phyloP scores from a whole-genome alignment of 768 basidiomycete species.

The Plicaturopsis crispa region DNA sequence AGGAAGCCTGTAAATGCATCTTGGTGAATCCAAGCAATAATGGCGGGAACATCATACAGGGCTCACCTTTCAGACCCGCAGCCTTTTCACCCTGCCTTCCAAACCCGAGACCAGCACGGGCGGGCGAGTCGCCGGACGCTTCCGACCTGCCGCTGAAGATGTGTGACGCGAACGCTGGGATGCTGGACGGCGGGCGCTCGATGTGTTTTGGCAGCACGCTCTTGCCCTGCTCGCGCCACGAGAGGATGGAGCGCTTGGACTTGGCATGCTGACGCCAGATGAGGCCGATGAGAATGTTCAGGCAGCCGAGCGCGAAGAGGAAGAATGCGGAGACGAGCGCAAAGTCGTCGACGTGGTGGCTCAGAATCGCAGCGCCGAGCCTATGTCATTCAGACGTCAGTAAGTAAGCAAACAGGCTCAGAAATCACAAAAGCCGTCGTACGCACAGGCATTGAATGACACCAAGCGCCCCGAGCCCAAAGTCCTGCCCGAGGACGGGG shows the following conservation, averaged over 20 bases:
- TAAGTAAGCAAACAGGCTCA: no score
- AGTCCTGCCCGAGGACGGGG: constrained; percentile 76
- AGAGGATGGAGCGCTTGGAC: constrained; percentile 51
- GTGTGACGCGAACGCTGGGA: constrained; percentile 21
- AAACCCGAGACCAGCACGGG: constrained; percentile 62
- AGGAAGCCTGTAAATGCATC: constrained; percentile 33
- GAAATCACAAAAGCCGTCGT: no score
- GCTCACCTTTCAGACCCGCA: constrained; percentile 50
- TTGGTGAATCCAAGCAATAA: constrained; percentile 5
- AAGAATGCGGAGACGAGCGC: constrained; percentile 89
- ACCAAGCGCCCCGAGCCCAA: constrained; percentile 84
- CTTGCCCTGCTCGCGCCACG: constrained; percentile 51
- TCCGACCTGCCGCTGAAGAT: constrained; percentile 20
- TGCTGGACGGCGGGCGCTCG: constrained; percentile 27
- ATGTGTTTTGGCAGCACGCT: constrained; percentile 45
- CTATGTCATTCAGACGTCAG: no score
- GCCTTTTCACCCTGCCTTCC: constrained; percentile 73
- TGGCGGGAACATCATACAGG: constrained; percentile 1
- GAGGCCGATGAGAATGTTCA: constrained; percentile 76
- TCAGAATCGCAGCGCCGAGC: constrained; percentile 64
- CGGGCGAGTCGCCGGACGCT: constrained; percentile 3
- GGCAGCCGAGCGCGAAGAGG: constrained; percentile 84
- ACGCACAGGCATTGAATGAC: constrained; percentile 80
- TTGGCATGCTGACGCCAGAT: constrained; percentile 62
- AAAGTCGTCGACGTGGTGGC: constrained; percentile 80